Conservation (phyloP, 129 eudicot genomes). For the Artemisia argyi region DNA sequence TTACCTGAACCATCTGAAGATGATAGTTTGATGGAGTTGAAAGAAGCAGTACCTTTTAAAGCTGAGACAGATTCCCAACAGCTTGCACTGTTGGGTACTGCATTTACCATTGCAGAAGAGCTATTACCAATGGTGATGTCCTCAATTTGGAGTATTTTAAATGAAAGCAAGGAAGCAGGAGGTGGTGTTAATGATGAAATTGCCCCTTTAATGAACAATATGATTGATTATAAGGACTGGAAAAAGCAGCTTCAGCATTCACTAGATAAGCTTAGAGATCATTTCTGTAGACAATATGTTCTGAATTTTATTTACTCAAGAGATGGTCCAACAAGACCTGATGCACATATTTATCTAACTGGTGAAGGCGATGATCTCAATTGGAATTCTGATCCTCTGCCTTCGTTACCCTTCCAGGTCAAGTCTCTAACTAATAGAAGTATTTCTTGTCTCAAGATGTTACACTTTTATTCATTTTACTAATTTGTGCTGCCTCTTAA, state of each 20-base stretch:
- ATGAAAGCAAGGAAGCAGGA: slow-evolving; percentile 70
- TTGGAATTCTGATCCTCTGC: slow-evolving; percentile 80
- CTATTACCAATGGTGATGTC: slow-evolving; percentile 84
- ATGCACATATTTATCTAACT: slow-evolving; percentile 77
- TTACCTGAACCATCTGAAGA: slow-evolving; percentile 83
- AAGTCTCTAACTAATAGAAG: not conserved
- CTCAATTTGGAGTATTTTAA: slow-evolving; percentile 62
- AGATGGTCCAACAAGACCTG: slow-evolving; percentile 81
- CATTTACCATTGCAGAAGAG: slow-evolving; percentile 88
- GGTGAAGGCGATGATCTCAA: slow-evolving; percentile 58
- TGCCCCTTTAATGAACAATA: slow-evolving; percentile 39
- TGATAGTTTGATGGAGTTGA: slow-evolving; percentile 68
- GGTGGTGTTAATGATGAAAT: slow-evolving; percentile 34
- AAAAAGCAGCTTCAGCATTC: slow-evolving; percentile 90
- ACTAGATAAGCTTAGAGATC: slow-evolving; percentile 84
- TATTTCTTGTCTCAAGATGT: not conserved
- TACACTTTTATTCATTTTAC: not conserved
- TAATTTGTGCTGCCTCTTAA: not conserved
- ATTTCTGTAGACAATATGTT: slow-evolving; percentile 91
- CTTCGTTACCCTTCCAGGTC: slow-evolving; percentile 98
- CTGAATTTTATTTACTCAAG: slow-evolving; percentile 78
- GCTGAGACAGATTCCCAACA: slow-evolving; percentile 98
- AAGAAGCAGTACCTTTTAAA: slow-evolving; percentile 75
- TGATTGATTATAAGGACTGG: slow-evolving; percentile 86
- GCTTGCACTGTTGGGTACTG: slow-evolving; percentile 81